Base-by-base conservation (phyloP, 495 filamentous ascomycete genomes). In the Xylaria flabelliformis region DNA sequence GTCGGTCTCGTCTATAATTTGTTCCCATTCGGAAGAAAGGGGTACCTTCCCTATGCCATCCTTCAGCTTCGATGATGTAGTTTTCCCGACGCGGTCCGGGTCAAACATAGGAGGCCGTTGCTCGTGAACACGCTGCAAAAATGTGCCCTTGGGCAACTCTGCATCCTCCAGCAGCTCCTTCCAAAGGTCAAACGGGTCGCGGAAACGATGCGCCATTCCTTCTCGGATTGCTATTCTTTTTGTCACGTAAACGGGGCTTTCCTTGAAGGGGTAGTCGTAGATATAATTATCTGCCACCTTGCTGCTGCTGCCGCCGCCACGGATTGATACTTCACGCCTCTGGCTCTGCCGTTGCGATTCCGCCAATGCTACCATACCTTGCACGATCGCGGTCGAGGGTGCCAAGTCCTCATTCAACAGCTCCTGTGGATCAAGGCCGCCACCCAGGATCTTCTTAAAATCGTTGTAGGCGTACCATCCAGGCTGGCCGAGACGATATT, bases 361-460 rank as follows among this genome's bases (percentile, higher is more conserved):
- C 21, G 48, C 41, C 19, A 71, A 36, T 56, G 69, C 32, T 9
- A 71, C 10, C 69, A 71, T 64, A 5, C 68, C 58, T 7, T 42
- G 39, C 1, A 29, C 26, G 1, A 41, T 4, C 7, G 68, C 64
- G 3, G 56, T 0, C 1, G 21, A 4, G 0, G 9, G 32, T 26
- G 2, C 15, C 1, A 21, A 8, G 29, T 44, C 9, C 15, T 12
- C 17, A 2, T 8, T 24, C 8, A 17, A 61, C 21, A 29, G 24
- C 36, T 71, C 69, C 12, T 29, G 42, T 3, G 10, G 34, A 46
- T 48, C 13, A 1, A 71, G 7, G 12, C 69, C 69, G 34, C 69
- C 69, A n/a, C 69, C 69, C 2, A 71, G 26, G 3, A 55, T 44
- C n/a, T 12, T 34, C 36, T 71, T 71, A 48, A 71, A 56, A 48